These are phyloP conservation scores for Alternaria sp. DNA, from an alignment of 2,329 filamentous ascomycete species.

Conservation along the genomic window DNA sequence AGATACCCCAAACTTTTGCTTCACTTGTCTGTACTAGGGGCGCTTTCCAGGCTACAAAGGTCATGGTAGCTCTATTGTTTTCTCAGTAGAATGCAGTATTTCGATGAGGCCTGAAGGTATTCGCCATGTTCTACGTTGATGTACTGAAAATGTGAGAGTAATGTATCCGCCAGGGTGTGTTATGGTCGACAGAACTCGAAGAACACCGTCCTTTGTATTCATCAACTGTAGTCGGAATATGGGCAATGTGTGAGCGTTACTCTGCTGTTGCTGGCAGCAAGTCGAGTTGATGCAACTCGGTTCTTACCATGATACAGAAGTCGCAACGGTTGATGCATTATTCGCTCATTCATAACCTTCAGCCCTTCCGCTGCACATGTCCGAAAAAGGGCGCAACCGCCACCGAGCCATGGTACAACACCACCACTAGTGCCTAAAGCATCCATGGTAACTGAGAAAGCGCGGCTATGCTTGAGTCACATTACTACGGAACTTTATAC, in stretches of 20 bases:
- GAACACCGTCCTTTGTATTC: background rate
- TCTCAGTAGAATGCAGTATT: constrained; percentile 10
- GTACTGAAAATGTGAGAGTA: background rate
- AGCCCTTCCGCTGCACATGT: no score
- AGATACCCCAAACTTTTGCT: constrained; percentile 67
- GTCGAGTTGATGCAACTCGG: background rate
- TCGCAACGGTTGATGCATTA: no score
- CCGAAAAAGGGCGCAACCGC: no score
- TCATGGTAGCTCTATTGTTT: constrained; percentile 65
- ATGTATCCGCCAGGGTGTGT: background rate
- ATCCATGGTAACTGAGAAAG: background rate
- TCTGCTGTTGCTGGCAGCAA: background rate
- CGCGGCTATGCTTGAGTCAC: background rate
- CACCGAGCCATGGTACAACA: background rate
- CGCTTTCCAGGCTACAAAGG: constrained; percentile 64
- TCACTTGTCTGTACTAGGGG: constrained; percentile 63
- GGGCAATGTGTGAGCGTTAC: background rate
- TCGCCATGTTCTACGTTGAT: background rate
- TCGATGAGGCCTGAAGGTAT: background rate
- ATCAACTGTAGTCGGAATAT: background rate
- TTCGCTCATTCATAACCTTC: no score
- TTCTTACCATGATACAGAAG: no score
- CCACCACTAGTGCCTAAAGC: background rate
- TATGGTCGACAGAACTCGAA: background rate
- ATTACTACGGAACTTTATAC: background rate